Evolutionary conservation across 495 filamentous ascomycete species (phyloP).

Genomic region (Cudoniella acicularis): DNA sequence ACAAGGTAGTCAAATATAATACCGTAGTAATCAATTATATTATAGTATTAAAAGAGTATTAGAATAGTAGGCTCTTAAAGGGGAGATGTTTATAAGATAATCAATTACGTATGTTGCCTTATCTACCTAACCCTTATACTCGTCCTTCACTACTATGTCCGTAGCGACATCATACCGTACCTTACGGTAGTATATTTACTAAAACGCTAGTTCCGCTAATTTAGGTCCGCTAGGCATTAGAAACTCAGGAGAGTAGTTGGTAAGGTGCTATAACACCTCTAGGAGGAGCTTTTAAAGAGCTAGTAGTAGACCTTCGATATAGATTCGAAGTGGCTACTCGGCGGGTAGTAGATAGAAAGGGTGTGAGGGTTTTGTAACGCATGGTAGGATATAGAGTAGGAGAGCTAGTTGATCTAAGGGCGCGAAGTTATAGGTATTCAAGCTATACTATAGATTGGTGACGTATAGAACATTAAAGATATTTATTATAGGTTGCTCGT

Average conservation of each 20-base stretch:
- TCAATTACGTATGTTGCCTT: slow-evolving; percentile 14
- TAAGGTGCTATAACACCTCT: slow-evolving; percentile 22
- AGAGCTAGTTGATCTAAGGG: slow-evolving; percentile 18
- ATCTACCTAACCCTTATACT: slow-evolving; percentile 31
- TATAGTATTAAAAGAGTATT: slow-evolving; percentile 17
- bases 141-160: slow-evolving; percentile 30
- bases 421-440: slow-evolving; percentile 16
- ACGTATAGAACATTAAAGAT: slow-evolving; percentile 10
- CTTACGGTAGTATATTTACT: slow-evolving; percentile 26
- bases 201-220: slow-evolving; percentile 29
- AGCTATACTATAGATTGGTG: slow-evolving; percentile 4
- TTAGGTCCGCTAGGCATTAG: slow-evolving; percentile 27
- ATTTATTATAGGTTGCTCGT: neutral
- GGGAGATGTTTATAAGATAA: slow-evolving; percentile 4
- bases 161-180: slow-evolving; percentile 18
- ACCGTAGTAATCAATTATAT: slow-evolving; percentile 38
- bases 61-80: slow-evolving; percentile 5
- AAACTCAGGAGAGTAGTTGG: slow-evolving; percentile 18
- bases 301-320: slow-evolving; percentile 31
- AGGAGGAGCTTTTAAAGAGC: slow-evolving; percentile 29
- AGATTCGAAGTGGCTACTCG: slow-evolving; percentile 25
- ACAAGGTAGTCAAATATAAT: slow-evolving; percentile 39
- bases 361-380: slow-evolving; percentile 5
- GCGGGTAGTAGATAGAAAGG: slow-evolving; percentile 15
- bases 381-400: neutral